Evolutionary conservation across 2,329 filamentous ascomycete genomes (phyloP).

Genomic region (Cytospora piceicola): DNA sequence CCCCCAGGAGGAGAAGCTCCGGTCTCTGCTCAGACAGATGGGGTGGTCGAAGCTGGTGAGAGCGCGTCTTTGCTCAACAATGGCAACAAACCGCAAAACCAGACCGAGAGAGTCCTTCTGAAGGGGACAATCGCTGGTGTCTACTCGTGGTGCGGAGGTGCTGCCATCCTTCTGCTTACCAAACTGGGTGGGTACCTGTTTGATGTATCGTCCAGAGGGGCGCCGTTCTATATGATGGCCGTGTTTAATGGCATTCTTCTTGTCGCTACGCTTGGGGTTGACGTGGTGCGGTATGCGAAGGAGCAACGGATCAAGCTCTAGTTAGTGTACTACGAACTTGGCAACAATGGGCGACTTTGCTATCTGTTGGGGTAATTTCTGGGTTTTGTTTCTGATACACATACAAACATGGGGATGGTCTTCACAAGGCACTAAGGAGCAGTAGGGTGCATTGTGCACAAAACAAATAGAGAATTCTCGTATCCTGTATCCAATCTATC

Average conservation of each 20-base stretch:
- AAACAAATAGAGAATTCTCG: constrained; percentile 11
- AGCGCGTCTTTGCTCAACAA: constrained; percentile 45
- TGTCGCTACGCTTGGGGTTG: constrained; percentile 56
- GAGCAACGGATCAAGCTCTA: constrained; percentile 12
- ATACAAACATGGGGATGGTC: neutral
- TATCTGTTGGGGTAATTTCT: neutral
- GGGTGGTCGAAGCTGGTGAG: constrained; percentile 31
- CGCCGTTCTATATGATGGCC: constrained; percentile 95
- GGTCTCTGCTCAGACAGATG: constrained; percentile 30
- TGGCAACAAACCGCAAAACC: constrained; percentile 23
- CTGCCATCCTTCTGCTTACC: constrained; percentile 86
- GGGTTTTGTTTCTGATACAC: constrained; percentile 4
- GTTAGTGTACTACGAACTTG: neutral
- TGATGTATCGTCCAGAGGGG: constrained; percentile 71
- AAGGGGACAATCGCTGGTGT: constrained; percentile 95
- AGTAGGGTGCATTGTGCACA: neutral
- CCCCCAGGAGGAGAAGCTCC: constrained; percentile 31
- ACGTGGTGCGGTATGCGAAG: constrained; percentile 41
- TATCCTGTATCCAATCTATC: neutral
- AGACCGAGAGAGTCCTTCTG: constrained; percentile 59
- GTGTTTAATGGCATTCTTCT: constrained; percentile 79
- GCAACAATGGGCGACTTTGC: neutral
- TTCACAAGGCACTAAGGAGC: neutral
- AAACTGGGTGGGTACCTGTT: constrained; percentile 90
- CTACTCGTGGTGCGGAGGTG: constrained; percentile 88